These are phyloP conservation scores for Allomyces arbusculus DNA, from an alignment of 192 early-diverging fungal species.

Conservation along the genomic window DNA sequence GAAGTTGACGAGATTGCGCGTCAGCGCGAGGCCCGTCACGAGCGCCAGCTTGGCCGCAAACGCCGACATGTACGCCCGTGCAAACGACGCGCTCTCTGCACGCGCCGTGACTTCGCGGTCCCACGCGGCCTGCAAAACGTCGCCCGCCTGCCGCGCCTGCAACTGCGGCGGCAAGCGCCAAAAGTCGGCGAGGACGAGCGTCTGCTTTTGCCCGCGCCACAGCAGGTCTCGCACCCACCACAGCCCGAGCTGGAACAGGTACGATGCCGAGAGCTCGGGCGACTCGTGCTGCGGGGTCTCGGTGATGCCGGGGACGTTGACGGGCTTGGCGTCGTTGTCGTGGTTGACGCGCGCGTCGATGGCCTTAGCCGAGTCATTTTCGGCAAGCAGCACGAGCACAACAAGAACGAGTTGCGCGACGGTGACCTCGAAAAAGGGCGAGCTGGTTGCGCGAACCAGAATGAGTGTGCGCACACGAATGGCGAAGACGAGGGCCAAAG, in stretches of 20 bases:
- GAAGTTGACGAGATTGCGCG: neutral
- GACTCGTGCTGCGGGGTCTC: neutral
- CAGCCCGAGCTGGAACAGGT: neutral
- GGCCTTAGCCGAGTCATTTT: neutral
- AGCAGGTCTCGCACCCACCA: neutral
- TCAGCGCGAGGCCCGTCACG: neutral
- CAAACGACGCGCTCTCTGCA: neutral
- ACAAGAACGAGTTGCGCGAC: neutral
- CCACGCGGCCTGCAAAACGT: neutral
- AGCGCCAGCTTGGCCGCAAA: neutral
- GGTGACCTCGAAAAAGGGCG: neutral
- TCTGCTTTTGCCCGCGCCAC: neutral
- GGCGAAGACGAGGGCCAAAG: neutral
- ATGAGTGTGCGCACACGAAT: neutral
- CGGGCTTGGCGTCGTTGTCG: neutral
- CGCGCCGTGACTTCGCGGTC: neutral
- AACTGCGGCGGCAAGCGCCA: neutral
- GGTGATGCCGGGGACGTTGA: neutral
- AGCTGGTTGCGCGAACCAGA: neutral
- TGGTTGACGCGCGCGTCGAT: neutral
- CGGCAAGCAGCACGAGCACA: neutral
- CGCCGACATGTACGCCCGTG: neutral
- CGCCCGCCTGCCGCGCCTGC: neutral
- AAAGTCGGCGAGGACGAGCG: neutral
- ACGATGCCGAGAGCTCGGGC: neutral